Percentiles rank a stretch among this genome's conserved stretches.
Evolutionary conservation across 2,329 filamentous ascomycete genomes (phyloP).

Genomic region (Helotiales sp.): DNA sequence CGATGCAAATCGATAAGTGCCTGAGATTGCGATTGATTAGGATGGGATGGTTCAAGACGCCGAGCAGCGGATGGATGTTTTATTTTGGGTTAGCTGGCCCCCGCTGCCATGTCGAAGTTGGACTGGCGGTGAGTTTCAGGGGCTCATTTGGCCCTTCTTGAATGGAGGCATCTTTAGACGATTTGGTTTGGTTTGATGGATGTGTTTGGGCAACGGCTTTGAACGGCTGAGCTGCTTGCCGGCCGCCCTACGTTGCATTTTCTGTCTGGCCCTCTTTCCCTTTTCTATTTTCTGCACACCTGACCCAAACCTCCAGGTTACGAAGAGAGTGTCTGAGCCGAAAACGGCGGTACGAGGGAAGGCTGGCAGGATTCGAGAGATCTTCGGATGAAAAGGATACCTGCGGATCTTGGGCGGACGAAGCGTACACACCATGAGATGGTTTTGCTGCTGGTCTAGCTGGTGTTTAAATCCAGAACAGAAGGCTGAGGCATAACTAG

Average conservation of each 20-base stretch:
- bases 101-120: neutral
- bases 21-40: slow-evolving; percentile 7
- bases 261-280: too few relatives aligned
- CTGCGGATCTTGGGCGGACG: neutral
- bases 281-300: slow-evolving; percentile 7
- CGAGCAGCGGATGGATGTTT: neutral
- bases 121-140: slow-evolving; percentile 40
- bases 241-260: slow-evolving; percentile 1
- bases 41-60: slow-evolving; percentile 10
- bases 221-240: slow-evolving; percentile 26
- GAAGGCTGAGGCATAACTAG: slow-evolving; percentile 10
- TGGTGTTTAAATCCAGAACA: neutral
- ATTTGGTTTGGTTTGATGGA: slow-evolving; percentile 19
- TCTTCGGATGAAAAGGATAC: slow-evolving; percentile 3
- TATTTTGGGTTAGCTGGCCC: slow-evolving; percentile 12
- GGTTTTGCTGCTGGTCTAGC: slow-evolving; percentile 2
- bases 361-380: slow-evolving; percentile 12
- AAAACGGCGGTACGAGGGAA: slow-evolving; percentile 11
- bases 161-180: slow-evolving; percentile 18
- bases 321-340: slow-evolving; percentile 9
- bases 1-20: neutral
- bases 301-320: neutral
- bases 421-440: neutral
- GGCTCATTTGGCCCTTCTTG: slow-evolving; percentile 16
- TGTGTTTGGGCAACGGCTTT: slow-evolving; percentile 25